Percentiles rank a stretch among this genome's conserved stretches.
phyloP scores from a whole-genome alignment of 208 protist genomes.

The Trypanosoma grayi region DNA sequence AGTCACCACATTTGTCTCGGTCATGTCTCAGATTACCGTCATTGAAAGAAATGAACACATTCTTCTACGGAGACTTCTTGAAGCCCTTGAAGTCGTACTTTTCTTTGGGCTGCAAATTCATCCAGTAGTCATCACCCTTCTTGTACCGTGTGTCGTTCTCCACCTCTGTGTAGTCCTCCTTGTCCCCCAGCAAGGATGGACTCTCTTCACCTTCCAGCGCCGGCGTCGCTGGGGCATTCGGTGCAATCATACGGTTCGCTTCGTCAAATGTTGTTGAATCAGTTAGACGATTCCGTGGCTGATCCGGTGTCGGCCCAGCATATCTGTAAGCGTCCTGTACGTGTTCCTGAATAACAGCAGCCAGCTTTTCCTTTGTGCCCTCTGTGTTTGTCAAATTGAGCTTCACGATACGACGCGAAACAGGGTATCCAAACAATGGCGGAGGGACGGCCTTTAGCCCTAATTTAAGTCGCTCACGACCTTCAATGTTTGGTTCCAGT shows the following conservation, averaged over 20 bases:
- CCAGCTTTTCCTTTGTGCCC: slow-evolving; percentile 88
- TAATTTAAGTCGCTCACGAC: slow-evolving; percentile 87
- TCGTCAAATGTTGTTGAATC: slow-evolving; percentile 88
- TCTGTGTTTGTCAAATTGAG: slow-evolving; percentile 88
- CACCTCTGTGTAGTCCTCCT: slow-evolving; percentile 73
- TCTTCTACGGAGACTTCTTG: slow-evolving; percentile 64
- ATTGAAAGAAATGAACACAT: slow-evolving; percentile 13
- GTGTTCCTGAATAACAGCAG: slow-evolving; percentile 91
- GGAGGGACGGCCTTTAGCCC: slow-evolving; percentile 86
- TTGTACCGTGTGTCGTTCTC: slow-evolving; percentile 81
- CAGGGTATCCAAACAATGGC: slow-evolving; percentile 88
- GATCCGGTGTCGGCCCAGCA: slow-evolving; percentile 77
- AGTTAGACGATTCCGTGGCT: slow-evolving; percentile 75
- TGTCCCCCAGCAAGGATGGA: slow-evolving; percentile 35
- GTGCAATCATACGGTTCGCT: slow-evolving; percentile 89
- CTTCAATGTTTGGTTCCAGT: slow-evolving; percentile 90
- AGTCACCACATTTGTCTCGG: no score
- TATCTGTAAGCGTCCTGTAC: slow-evolving; percentile 91
- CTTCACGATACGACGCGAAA: slow-evolving; percentile 89
- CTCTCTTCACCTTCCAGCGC: slow-evolving; percentile 39
- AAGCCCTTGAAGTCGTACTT: slow-evolving; percentile 91
- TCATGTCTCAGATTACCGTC: no score
- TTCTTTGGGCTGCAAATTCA: slow-evolving; percentile 87
- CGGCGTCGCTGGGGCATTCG: slow-evolving; percentile 64
- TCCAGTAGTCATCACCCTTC: slow-evolving; percentile 93